Evolutionary conservation across 169 alveolate species (phyloP), one percentile per base, ranked within the genome.

Genomic region (Theileria equi): DNA sequence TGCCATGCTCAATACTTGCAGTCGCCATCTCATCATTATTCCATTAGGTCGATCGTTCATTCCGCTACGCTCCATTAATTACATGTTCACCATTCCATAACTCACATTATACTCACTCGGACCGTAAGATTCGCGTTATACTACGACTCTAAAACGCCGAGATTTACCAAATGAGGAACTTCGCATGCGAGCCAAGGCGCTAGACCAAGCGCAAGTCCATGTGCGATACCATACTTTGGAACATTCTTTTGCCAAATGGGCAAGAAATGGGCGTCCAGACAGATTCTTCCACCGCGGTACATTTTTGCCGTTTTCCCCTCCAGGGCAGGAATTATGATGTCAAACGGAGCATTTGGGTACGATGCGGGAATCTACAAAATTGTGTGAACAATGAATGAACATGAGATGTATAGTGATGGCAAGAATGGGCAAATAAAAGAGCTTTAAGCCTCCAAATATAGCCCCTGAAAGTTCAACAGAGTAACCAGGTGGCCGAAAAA

Each of bases 181-280:
- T 96, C 99, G n/a, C 98, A 96, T 36, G 99, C 99, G 8, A 96
- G 84, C 99, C 99, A 96, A 25, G 99, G 99, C 35, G 98, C 98
- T 36, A 96, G 89, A 52, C 96, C 98, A 11, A 91, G 66, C 21
- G 97, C 95, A 31, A 96, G 85, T 23, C 97, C 97, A 81, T 96
- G 99, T 29, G 97, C 98, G 55, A 96, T 93, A 21, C 99, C 99
- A 69, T 90, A 94, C 64, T 92, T 94, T 13, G 99, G 98, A 38
- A 88, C 88, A 66, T 94, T 92, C 36, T 90, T 90, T 45, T 90
- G 83, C 98, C 99, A 96, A 40, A 96, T 83, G 8, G 99, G 99
- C 11, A 96, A 95, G 84, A 96, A 96, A 63, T 96, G 99, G 61
- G 93, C 94, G 65, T 95, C 98, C 45, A 94, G 71, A 50, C 99